Percentiles rank a stretch among this genome's conserved stretches.
Conservation (phyloP, 805 yeast genomes). For the Saccharomycopsis javanensis region DNA sequence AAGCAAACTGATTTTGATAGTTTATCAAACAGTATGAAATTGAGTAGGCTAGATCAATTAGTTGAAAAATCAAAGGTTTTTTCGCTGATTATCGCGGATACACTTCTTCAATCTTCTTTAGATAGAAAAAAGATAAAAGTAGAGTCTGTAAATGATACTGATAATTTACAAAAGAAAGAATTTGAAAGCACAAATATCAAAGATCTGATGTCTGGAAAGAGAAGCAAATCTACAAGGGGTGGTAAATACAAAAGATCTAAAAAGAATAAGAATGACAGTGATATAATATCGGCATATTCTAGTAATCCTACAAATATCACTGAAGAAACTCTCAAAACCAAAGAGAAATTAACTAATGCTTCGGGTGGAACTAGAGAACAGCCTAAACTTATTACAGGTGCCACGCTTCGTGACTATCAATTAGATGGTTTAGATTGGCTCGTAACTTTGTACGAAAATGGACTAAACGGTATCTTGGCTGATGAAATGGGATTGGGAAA, state of each 20-base stretch:
- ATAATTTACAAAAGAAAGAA: constrained; percentile 6
- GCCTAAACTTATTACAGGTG: constrained; percentile 46
- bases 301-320: constrained; percentile 8
- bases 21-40: constrained; percentile 42
- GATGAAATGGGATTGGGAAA: constrained; percentile 98
- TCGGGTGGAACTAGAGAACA: constrained; percentile 29
- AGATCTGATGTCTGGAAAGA: constrained; percentile 14
- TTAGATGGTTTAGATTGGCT: constrained; percentile 89
- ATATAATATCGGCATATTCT: constrained; percentile 16
- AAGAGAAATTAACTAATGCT: constrained; percentile 20
- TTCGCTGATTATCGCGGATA: constrained; percentile 77
- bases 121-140: constrained; percentile 25
- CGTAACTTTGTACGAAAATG: constrained; percentile 80
- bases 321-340: constrained; percentile 22
- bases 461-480: constrained; percentile 88
- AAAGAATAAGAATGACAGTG: constrained; percentile 17
- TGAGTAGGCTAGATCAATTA: constrained; percentile 57
- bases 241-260: background rate
- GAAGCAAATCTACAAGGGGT: constrained; percentile 13
- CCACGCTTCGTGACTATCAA: constrained; percentile 72
- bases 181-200: constrained; percentile 22
- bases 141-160: constrained; percentile 22
- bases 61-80: constrained; percentile 85
- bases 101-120: constrained; percentile 46
- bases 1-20: constrained; percentile 20